These are phyloP conservation scores for Carpinus viminea DNA, from an alignment of 306 rosid species.

Conservation along the genomic window DNA sequence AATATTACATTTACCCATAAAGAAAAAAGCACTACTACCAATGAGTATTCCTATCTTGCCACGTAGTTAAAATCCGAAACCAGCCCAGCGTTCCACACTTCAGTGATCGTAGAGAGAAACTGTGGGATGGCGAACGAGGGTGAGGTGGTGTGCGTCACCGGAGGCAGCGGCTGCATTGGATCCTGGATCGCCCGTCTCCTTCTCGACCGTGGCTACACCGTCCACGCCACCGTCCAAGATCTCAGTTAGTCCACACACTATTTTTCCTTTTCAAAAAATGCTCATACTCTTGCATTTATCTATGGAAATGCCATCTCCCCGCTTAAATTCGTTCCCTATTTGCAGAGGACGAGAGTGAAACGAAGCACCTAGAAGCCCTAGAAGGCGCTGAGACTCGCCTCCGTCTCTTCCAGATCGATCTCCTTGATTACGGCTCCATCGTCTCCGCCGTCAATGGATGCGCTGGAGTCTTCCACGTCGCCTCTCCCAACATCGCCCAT, in stretches of 20 bases:
- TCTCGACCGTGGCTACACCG: slow-evolving; percentile 76
- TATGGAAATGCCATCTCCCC: background rate
- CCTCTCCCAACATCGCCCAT: slow-evolving; percentile 74
- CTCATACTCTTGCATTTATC: background rate
- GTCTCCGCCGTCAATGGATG: slow-evolving; percentile 65
- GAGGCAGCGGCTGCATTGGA: slow-evolving; percentile 86
- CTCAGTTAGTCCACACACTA: slow-evolving; percentile 43
- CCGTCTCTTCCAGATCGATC: slow-evolving; percentile 85
- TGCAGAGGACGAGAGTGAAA: slow-evolving; percentile 68
- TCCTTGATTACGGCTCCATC: slow-evolving; percentile 57
- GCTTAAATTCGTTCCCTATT: background rate
- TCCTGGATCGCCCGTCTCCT: slow-evolving; percentile 84
- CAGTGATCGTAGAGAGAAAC: too few relatives aligned
- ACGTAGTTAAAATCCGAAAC: too few relatives aligned
- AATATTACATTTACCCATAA: too few relatives aligned
- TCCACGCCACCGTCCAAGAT: slow-evolving; percentile 78
- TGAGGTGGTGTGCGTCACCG: slow-evolving; percentile 79
- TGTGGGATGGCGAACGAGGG: slow-evolving; percentile 20
- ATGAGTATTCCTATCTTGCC: too few relatives aligned
- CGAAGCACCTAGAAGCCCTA: slow-evolving; percentile 68
- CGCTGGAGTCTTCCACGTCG: slow-evolving; percentile 84
- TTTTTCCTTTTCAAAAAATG: background rate
- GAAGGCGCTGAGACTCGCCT: slow-evolving; percentile 62
- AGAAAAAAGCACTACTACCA: too few relatives aligned
- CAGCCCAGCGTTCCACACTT: too few relatives aligned